A percentile compares a stretch with the other conserved stretches of the same genome.
Evolutionary conservation across 106 monocot species (phyloP).

Genomic region (Apostasia ramifera): DNA sequence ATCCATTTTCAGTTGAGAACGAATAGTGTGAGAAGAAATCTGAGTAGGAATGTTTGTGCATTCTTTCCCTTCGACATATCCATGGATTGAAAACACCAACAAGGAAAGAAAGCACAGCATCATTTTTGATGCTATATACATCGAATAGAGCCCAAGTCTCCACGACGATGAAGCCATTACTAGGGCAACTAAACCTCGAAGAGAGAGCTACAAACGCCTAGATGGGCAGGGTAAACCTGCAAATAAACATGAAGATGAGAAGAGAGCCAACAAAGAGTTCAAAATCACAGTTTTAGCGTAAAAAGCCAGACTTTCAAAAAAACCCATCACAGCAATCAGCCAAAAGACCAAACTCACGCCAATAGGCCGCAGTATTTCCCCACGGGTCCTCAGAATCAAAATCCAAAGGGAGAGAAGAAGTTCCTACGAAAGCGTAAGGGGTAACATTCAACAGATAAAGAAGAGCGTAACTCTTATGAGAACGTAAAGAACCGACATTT

Average conservation of each 20-base stretch:
- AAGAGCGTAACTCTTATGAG: not conserved
- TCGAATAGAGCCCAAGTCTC: no score
- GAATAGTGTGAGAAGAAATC: slow-evolving; percentile 53
- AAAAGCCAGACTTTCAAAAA: not conserved
- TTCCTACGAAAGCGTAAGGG: not conserved
- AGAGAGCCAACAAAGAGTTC: not conserved
- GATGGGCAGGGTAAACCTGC: no score
- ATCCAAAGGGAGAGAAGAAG: not conserved
- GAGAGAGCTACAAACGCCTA: no score
- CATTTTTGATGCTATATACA: slow-evolving; percentile 6
- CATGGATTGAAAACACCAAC: not conserved
- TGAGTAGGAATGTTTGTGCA: slow-evolving; percentile 69
- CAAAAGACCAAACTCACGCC: not conserved
- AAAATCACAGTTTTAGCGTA: not conserved
- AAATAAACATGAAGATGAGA: no score
- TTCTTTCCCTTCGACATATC: slow-evolving; percentile 32
- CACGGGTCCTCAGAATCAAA: not conserved
- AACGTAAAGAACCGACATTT: not conserved
- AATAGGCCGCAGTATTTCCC: not conserved
- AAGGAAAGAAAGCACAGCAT: slow-evolving; percentile 13
- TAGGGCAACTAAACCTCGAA: no score
- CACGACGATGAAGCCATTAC: no score
- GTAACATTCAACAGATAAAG: not conserved
- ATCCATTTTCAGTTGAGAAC: slow-evolving; percentile 29
- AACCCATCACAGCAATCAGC: not conserved